Evolutionary conservation across 1,139 yeast species (phyloP).

Genomic region (Fermentozyma sake): DNA sequence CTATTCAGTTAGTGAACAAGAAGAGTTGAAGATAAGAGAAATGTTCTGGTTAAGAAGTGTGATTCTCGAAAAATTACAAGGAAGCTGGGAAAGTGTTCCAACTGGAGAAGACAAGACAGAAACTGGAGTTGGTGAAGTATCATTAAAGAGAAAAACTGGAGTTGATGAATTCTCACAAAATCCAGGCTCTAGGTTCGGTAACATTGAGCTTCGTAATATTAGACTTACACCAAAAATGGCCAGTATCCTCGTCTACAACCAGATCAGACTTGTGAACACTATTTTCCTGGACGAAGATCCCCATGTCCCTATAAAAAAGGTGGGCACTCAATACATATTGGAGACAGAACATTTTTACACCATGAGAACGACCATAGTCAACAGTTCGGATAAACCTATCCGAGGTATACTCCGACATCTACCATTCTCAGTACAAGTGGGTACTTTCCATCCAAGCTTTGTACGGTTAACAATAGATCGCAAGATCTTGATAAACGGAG

Average conservation of each 20-base stretch:
- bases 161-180: too few species aligned
- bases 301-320: slow-evolving; percentile 2
- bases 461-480: slow-evolving; percentile 41
- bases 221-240: slow-evolving; percentile 56
- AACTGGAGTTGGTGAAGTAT: too few species aligned
- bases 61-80: slow-evolving; percentile 54
- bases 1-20: slow-evolving; percentile 49
- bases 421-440: slow-evolving; percentile 41
- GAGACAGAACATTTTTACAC: slow-evolving; percentile 47
- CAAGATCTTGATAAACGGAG: slow-evolving; percentile 58
- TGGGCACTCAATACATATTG: slow-evolving; percentile 23
- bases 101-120: slow-evolving; percentile 14
- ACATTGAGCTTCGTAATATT: slow-evolving; percentile 61
- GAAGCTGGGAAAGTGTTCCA: slow-evolving; percentile 70
- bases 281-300: slow-evolving; percentile 9
- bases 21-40: slow-evolving; percentile 52
- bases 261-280: slow-evolving; percentile 9
- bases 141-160: slow-evolving; percentile 10
- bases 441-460: slow-evolving; percentile 9
- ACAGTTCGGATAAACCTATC: slow-evolving; percentile 35
- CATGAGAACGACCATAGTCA: slow-evolving; percentile 41
- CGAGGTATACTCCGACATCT: slow-evolving; percentile 64
- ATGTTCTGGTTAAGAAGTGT: slow-evolving; percentile 79
- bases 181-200: slow-evolving; percentile 50
- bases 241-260: slow-evolving; percentile 40